Evolutionary conservation across 2,329 filamentous ascomycete species (phyloP).

Genomic region (Epichloe coenophiala): DNA sequence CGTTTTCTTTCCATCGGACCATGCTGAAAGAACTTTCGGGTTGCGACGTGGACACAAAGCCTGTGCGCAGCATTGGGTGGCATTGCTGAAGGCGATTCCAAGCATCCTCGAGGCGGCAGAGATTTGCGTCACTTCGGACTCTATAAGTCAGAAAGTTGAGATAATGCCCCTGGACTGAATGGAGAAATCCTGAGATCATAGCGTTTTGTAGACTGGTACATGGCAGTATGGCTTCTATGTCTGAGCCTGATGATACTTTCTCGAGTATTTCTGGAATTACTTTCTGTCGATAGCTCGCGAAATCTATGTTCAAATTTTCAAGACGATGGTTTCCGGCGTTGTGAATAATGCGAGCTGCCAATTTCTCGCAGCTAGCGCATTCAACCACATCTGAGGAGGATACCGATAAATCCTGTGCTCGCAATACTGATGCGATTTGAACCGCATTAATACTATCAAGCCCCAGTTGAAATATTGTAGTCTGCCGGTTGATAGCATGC

Average conservation of each 20-base stretch:
- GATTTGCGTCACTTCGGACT: constrained; percentile 27
- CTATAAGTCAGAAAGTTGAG: constrained; percentile 56
- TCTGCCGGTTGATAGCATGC: constrained; percentile 40
- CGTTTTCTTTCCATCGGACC: constrained; percentile 40
- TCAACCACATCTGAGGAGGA: constrained; percentile 65
- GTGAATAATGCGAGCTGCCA: constrained; percentile 18
- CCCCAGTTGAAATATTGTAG: constrained; percentile 76
- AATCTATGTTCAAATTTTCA: constrained; percentile 17
- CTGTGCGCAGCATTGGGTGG: constrained; percentile 64
- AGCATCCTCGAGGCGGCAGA: constrained; percentile 33
- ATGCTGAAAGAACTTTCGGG: constrained; percentile 55
- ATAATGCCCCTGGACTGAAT: constrained; percentile 55
- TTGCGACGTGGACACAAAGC: constrained; percentile 53
- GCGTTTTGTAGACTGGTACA: constrained; percentile 71
- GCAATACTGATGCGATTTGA: constrained; percentile 59
- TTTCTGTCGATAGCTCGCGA: constrained; percentile 24
- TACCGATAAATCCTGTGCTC: constrained; percentile 41
- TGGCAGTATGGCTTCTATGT: constrained; percentile 50
- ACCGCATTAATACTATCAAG: constrained; percentile 81
- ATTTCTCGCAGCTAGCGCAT: constrained; percentile 31
- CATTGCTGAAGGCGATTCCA: constrained; percentile 41
- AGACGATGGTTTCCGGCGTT: constrained; percentile 3
- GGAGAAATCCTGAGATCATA: constrained; percentile 62
- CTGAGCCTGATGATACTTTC: constrained; percentile 8
- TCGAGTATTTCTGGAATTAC: constrained; percentile 17